Evolutionary conservation across 306 rosid species (phyloP).

Genomic region (Citrullus amarus): DNA sequence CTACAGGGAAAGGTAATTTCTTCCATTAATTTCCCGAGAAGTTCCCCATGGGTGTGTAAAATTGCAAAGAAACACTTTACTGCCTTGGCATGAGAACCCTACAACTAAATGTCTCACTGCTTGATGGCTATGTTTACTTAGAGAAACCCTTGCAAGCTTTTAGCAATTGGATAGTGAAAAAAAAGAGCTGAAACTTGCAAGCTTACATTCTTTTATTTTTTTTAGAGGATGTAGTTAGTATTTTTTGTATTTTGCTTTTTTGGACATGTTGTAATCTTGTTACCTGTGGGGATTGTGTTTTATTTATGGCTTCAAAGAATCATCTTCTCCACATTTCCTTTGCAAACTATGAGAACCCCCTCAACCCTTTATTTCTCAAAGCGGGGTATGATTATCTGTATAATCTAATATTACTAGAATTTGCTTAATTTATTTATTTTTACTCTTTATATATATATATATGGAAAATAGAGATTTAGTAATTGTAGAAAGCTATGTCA

Average conservation of each 20-base stretch:
- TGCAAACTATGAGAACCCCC: background rate
- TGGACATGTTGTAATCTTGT: background rate
- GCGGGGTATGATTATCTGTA: background rate
- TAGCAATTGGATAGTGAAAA: background rate
- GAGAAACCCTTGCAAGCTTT: background rate
- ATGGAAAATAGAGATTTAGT: background rate
- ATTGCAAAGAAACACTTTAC: background rate
- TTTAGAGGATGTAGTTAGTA: background rate
- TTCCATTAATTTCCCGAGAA: background rate
- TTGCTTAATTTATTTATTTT: background rate
- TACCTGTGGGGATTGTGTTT: no score
- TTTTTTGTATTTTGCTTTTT: background rate
- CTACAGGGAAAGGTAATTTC: slow-evolving; percentile 36
- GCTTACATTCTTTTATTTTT: background rate
- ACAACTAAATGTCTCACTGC: background rate
- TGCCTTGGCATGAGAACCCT: background rate
- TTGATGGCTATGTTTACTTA: background rate
- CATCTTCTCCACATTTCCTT: background rate
- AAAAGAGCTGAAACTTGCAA: background rate
- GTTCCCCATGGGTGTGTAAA: background rate
- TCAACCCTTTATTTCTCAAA: background rate
- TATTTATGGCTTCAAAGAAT: background rate
- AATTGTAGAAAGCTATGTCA: background rate
- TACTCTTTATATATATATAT: background rate
- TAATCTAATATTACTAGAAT: background rate